Percentiles rank a stretch among this genome's conserved stretches.
phyloP scores from a whole-genome alignment of 805 yeast genomes.

The Sugiyamaella valdiviana region DNA sequence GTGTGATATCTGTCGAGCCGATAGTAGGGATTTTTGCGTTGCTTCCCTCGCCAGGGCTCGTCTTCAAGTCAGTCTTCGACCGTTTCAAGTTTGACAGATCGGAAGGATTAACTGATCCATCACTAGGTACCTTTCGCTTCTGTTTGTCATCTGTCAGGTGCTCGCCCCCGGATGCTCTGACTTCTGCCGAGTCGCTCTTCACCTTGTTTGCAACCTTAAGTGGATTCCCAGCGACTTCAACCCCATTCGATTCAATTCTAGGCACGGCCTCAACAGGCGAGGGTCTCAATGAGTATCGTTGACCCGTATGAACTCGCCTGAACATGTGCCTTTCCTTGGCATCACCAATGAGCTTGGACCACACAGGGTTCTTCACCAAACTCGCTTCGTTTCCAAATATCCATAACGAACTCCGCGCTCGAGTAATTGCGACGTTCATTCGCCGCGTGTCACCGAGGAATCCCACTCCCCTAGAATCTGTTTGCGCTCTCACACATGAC shows the following conservation, averaged over 20 bases:
- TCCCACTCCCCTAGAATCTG: conserved; percentile 56
- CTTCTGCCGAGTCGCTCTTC: too few species aligned
- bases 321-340: conserved; percentile 16
- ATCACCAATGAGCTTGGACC: conserved; percentile 56
- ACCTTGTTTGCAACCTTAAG: too few species aligned
- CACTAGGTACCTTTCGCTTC: background rate
- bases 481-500: conserved; percentile 91
- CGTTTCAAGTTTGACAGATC: background rate
- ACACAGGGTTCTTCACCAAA: conserved; percentile 56
- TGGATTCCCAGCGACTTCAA: background rate
- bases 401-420: conserved; percentile 92
- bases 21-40: too few species aligned
- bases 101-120: background rate
- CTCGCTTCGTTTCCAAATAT: conserved; percentile 75
- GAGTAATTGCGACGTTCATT: conserved; percentile 94
- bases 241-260: background rate
- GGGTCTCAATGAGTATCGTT: background rate
- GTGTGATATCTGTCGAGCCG: too few species aligned
- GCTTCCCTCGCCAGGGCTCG: too few species aligned
- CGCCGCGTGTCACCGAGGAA: conserved; percentile 87
- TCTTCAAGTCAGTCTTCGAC: background rate
- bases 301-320: conserved; percentile 5
- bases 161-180: too few species aligned
- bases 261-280: background rate
- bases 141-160: background rate